Conservation (phyloP, 164 flowering plant genomes). For the Platanus orientalis region DNA sequence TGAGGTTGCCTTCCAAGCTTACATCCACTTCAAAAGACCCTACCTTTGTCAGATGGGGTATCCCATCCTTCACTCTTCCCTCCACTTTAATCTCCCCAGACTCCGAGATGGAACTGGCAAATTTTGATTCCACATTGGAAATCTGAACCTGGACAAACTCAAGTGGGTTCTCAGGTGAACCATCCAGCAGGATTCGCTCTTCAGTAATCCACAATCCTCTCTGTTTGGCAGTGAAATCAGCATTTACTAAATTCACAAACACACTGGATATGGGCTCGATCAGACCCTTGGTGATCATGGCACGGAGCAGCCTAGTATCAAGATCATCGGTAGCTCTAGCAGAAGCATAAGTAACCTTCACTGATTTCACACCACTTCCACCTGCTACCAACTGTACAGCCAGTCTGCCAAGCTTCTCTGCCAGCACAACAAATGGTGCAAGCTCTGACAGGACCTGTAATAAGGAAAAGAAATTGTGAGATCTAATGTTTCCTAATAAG, state of each 20-base stretch:
- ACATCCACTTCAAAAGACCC: slow-evolving; percentile 91
- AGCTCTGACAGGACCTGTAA: slow-evolving; percentile 70
- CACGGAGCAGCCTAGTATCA: slow-evolving; percentile 89
- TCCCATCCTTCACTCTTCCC: slow-evolving; percentile 78
- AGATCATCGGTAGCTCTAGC: slow-evolving; percentile 87
- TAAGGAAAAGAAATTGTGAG: not conserved
- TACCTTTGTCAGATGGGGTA: slow-evolving; percentile 79
- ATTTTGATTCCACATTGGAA: slow-evolving; percentile 79
- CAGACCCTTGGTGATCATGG: slow-evolving; percentile 88
- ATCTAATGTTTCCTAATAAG: not conserved
- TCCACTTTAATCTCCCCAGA: slow-evolving; percentile 78
- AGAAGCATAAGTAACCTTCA: slow-evolving; percentile 76
- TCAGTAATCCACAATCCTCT: slow-evolving; percentile 75
- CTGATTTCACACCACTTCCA: slow-evolving; percentile 79
- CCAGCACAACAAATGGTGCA: slow-evolving; percentile 68
- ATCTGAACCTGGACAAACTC: slow-evolving; percentile 74
- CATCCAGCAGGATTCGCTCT: slow-evolving; percentile 61
- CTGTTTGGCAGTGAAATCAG: slow-evolving; percentile 87
- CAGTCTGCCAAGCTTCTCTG: slow-evolving; percentile 86
- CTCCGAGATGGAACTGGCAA: slow-evolving; percentile 84
- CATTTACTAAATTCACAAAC: slow-evolving; percentile 83
- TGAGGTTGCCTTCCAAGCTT: slow-evolving; percentile 78
- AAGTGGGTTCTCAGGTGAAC: slow-evolving; percentile 80
- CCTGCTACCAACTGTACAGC: slow-evolving; percentile 89
- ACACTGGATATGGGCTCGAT: slow-evolving; percentile 82